These are phyloP conservation scores for Nannochloris sp. DNA, from an alignment of 139 green algal genomes.

Conservation along the genomic window DNA sequence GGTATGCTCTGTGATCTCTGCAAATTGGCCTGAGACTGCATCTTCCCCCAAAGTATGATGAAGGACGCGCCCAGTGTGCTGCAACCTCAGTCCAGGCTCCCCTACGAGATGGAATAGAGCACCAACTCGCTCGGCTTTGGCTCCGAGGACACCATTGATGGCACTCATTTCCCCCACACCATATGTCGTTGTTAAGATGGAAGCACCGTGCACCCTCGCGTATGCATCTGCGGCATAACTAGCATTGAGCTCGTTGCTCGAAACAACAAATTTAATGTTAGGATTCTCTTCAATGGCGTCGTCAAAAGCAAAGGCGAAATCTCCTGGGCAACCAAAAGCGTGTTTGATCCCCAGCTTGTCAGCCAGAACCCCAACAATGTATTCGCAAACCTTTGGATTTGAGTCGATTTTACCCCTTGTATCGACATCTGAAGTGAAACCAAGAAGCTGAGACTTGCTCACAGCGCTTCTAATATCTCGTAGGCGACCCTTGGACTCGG, in stretches of 20 bases:
- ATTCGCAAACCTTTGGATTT: slow-evolving; percentile 2
- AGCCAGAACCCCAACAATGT: slow-evolving; percentile 1
- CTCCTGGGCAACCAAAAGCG: slow-evolving; percentile 9
- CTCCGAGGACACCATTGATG: slow-evolving; percentile 33
- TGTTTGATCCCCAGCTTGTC: slow-evolving; percentile 8
- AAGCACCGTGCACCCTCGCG: slow-evolving; percentile 48
- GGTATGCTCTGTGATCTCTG: not conserved
- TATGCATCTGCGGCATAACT: slow-evolving; percentile 77
- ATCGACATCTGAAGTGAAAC: too few relatives aligned
- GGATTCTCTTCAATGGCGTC: slow-evolving; percentile 8
- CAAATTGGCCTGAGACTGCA: not conserved
- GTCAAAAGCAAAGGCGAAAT: slow-evolving; percentile 10
- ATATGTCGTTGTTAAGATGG: slow-evolving; percentile 54
- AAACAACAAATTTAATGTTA: not conserved
- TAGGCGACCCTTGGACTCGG: too few relatives aligned
- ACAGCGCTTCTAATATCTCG: too few relatives aligned
- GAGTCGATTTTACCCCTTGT: not conserved
- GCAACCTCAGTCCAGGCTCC: slow-evolving; percentile 53
- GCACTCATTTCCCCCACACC: slow-evolving; percentile 50
- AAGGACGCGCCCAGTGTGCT: slow-evolving; percentile 52
- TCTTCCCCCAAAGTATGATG: slow-evolving; percentile 58
- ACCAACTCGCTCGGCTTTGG: slow-evolving; percentile 45
- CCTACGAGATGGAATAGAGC: slow-evolving; percentile 50
- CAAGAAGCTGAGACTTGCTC: too few relatives aligned
- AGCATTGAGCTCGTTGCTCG: slow-evolving; percentile 71